Percentiles rank a stretch among this genome's conserved stretches.
These are phyloP conservation scores for Pittosporum tobira DNA, from an alignment of 129 eudicot genomes.

Conservation along the genomic window DNA sequence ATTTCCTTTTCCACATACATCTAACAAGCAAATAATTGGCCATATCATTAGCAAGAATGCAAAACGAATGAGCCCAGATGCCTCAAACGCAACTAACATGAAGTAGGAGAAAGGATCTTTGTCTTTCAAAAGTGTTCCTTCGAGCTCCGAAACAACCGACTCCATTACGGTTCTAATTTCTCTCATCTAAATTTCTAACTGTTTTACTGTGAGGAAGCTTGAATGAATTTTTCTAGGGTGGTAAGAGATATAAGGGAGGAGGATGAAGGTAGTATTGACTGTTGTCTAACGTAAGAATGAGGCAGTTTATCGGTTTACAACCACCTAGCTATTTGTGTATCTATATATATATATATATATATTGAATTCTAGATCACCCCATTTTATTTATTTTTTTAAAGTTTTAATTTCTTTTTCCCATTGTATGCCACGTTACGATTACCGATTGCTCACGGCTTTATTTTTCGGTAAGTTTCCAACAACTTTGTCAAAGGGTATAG, in stretches of 20 bases:
- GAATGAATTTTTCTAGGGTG: slow-evolving; percentile 2
- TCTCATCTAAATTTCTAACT: not conserved
- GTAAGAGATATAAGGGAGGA: slow-evolving; percentile 22
- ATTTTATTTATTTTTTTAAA: not conserved
- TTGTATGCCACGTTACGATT: slow-evolving; percentile 29
- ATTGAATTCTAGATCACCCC: slow-evolving; percentile 13
- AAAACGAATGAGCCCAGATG: slow-evolving; percentile 77
- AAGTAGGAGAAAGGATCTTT: slow-evolving; percentile 69
- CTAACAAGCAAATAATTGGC: slow-evolving; percentile 63
- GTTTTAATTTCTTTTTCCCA: too few relatives aligned
- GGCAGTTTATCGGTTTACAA: slow-evolving; percentile 61
- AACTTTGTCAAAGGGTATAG: slow-evolving; percentile 20
- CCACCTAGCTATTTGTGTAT: slow-evolving; percentile 24
- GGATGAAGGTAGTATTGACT: slow-evolving; percentile 62
- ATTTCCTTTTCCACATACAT: slow-evolving; percentile 29
- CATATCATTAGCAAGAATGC: slow-evolving; percentile 45
- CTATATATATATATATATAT: slow-evolving; percentile 31
- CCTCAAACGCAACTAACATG: slow-evolving; percentile 92
- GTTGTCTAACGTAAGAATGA: slow-evolving; percentile 17
- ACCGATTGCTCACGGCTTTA: slow-evolving; percentile 20
- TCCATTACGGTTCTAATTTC: slow-evolving; percentile 18
- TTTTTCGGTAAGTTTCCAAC: not conserved
- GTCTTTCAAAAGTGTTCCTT: slow-evolving; percentile 69
- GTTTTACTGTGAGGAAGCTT: not conserved
- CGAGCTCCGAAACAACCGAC: slow-evolving; percentile 71